Conservation (phyloP, 1,139 yeast genomes). For the Yarrowia galli region DNA sequence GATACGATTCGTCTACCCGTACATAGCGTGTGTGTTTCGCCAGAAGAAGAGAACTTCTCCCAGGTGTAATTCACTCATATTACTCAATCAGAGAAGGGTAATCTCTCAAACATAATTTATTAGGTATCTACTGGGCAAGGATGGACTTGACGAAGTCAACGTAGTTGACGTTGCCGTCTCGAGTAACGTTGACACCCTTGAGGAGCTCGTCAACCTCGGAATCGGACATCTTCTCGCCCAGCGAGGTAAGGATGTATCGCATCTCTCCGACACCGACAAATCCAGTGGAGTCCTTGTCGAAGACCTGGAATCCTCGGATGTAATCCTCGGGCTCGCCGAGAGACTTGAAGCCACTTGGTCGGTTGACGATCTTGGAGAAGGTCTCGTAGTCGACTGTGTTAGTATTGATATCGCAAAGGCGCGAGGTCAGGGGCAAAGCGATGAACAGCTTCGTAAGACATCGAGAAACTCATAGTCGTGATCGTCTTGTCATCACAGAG, state of each 20-base stretch:
- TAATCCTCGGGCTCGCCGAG: slow-evolving; percentile 96
- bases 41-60: no score
- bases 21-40: no score
- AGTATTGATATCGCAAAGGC: neutral
- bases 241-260: slow-evolving; percentile 88
- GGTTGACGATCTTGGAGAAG: slow-evolving; percentile 76
- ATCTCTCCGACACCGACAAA: slow-evolving; percentile 97
- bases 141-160: slow-evolving; percentile 91
- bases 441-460: no score
- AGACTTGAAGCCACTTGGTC: slow-evolving; percentile 90
- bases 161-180: slow-evolving; percentile 95
- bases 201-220: slow-evolving; percentile 93
- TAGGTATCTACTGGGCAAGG: slow-evolving; percentile 69
- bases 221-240: slow-evolving; percentile 90
- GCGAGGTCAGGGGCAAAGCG: no score
- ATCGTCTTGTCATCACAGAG: neutral
- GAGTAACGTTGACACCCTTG: slow-evolving; percentile 92
- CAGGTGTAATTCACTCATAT: no score
- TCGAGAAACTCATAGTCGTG: no score
- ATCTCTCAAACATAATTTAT: slow-evolving; percentile 36
- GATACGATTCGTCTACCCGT: neutral
- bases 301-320: slow-evolving; percentile 96
- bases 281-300: slow-evolving; percentile 95
- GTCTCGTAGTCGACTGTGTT: slow-evolving; percentile 69
- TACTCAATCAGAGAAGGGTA: neutral